Base-by-base conservation (phyloP, 345 rosid species). In the Salix viminalis region DNA sequence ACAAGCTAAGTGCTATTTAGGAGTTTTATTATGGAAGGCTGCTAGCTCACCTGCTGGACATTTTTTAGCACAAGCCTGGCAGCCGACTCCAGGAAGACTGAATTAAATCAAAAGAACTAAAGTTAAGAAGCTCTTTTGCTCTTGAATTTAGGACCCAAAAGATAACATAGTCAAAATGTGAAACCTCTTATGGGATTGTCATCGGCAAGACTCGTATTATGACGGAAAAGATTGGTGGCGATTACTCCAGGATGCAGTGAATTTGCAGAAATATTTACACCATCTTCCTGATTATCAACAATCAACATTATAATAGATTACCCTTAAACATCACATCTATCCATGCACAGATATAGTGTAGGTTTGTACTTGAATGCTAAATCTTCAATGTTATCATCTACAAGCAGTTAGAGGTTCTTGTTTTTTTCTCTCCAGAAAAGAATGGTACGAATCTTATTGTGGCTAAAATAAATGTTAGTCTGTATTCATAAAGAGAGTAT, bases 221-320 rank as follows among this genome's bases (percentile, higher is more conserved):
- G 77, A 41, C 90, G 88, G 13, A 84, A 52, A 50, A 88, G 84
- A 72, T 90, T 91, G 67, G 96, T 93, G 52, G 79, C 81, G 42
- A 93, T 85, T 30, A 75, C 83, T 68, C 97, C 96, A 9, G 93
- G 96, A 83, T 93, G 94, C 83, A 93, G 73, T 32, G 94, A 90
- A 44, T 91, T 93, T 19, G 89, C 88, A 39, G 90, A 89, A 64
- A 91, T 77, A 67, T 87, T 79, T 9, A 46, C 90, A 65, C 83
- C 87, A 46, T 88, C 97, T 69, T 84, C 92, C 94, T 87, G 84
- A 24, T 58, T 9, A 10, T n/a, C 64, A n/a, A 23, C 64, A 58
- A 4, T 13, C 64, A 58, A 58, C 14, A 46, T 46, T 46, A 13
- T 46, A 58, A n/a, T 12, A n/a, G 0, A 24, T 23, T 58, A 3